Conservation (phyloP, 768 basidiomycete species). For the Boletus speciosus region DNA sequence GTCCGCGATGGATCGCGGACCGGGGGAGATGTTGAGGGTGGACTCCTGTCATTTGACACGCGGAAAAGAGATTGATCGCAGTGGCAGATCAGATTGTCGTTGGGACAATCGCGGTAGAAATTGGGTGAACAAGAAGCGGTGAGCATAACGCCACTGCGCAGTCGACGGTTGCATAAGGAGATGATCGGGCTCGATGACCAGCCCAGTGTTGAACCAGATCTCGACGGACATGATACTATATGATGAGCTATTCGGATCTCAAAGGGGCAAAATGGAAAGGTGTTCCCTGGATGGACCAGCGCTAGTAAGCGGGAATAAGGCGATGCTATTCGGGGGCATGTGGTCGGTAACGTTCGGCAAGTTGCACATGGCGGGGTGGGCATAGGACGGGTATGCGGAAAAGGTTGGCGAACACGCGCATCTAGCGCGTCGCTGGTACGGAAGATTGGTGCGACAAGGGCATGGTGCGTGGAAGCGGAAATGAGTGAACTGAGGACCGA, state of each 20-base stretch:
- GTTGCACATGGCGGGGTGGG: slow-evolving; percentile 7
- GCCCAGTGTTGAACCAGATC: not conserved
- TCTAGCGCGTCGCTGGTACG: slow-evolving; percentile 7
- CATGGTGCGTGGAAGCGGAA: slow-evolving; percentile 15
- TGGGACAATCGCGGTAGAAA: slow-evolving; percentile 9
- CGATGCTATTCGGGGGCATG: slow-evolving; percentile 1
- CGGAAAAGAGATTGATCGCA: slow-evolving; percentile 13
- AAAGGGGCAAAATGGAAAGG: not conserved
- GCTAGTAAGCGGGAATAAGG: slow-evolving; percentile 10
- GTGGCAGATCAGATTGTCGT: slow-evolving; percentile 23
- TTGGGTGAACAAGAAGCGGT: not conserved
- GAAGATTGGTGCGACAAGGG: slow-evolving; percentile 11
- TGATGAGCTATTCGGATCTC: slow-evolving; percentile 11
- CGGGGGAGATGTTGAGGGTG: not conserved
- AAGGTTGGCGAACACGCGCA: slow-evolving; percentile 17
- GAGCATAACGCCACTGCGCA: slow-evolving; percentile 1
- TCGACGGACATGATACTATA: slow-evolving; percentile 9
- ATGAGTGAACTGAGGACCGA: not conserved
- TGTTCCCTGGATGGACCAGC: slow-evolving; percentile 5
- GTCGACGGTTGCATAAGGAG: not conserved
- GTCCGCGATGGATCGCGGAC: slow-evolving; percentile 24
- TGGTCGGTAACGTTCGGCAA: slow-evolving; percentile 12
- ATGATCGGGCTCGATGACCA: slow-evolving; percentile 1
- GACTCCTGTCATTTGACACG: slow-evolving; percentile 7
- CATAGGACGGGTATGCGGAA: slow-evolving; percentile 9